A percentile compares a stretch with the other conserved stretches of the same genome.
Conservation (phyloP, 805 yeast species). For the Suhomyces faveliae region DNA sequence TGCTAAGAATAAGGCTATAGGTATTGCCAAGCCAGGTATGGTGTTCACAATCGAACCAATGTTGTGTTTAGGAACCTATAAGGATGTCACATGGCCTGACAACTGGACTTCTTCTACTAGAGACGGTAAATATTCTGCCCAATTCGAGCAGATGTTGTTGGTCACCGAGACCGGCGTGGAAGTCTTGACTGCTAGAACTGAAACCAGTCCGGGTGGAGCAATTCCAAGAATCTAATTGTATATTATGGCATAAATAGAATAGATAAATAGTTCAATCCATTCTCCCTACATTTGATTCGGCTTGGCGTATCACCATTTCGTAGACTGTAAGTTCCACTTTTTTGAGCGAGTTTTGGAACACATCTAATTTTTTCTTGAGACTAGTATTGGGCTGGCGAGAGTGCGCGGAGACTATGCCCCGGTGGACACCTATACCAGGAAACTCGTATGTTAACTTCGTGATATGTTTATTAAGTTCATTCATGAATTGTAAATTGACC, state of each 20-base stretch:
- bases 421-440: constrained; percentile 18
- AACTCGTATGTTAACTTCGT: constrained; percentile 12
- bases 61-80: constrained; percentile 82
- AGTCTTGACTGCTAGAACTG: constrained; percentile 78
- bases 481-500: constrained; percentile 17
- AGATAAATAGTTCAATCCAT: not conserved
- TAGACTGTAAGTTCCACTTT: constrained; percentile 24
- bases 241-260: not conserved
- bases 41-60: constrained; percentile 97
- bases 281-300: not conserved
- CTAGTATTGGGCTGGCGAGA: constrained; percentile 7
- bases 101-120: constrained; percentile 93
- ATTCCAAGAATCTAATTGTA: constrained; percentile 45
- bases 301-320: constrained; percentile 20
- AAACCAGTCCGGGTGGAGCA: constrained; percentile 88
- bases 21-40: constrained; percentile 93
- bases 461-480: constrained; percentile 13
- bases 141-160: constrained; percentile 89
- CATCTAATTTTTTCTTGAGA: constrained; percentile 22
- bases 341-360: constrained; percentile 20
- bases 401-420: constrained; percentile 17
- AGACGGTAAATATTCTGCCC: constrained; percentile 90
- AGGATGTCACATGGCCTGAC: constrained; percentile 92
- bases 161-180: constrained; percentile 95
- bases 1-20: constrained; percentile 88